Evolutionary conservation across 768 basidiomycete species (phyloP).

Genomic region (Serendipita sp.): DNA sequence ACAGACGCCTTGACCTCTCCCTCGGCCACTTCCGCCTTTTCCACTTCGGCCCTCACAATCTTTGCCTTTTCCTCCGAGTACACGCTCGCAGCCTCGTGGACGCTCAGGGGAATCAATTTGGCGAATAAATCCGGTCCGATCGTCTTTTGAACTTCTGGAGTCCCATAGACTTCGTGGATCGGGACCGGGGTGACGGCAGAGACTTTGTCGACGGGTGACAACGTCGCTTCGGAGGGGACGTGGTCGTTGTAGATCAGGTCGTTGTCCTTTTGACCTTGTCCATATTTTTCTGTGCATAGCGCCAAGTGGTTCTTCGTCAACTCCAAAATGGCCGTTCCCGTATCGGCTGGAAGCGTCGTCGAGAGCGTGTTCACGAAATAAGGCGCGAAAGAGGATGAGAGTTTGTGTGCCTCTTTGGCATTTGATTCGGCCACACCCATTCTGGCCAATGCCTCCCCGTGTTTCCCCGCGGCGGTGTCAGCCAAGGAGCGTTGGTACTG

Average conservation of each 20-base stretch:
- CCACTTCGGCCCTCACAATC: constrained; percentile 72
- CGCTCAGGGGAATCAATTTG: constrained; percentile 75
- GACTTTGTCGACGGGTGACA: constrained; percentile 71
- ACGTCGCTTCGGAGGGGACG: constrained; percentile 58
- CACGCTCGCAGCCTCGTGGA: constrained; percentile 89
- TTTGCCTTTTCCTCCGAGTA: constrained; percentile 99
- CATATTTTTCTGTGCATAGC: constrained; percentile 56
- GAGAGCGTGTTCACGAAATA: constrained; percentile 57
- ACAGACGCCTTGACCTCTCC: constrained; percentile 62
- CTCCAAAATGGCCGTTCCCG: constrained; percentile 61
- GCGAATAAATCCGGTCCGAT: constrained; percentile 87
- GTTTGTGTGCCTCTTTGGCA: constrained; percentile 69
- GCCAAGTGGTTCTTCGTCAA: constrained; percentile 71
- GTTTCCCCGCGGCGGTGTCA: constrained; percentile 57
- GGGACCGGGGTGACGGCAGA: constrained; percentile 68
- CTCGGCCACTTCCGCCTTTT: constrained; percentile 72
- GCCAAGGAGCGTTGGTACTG: constrained; percentile 77
- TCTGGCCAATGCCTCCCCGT: constrained; percentile 76
- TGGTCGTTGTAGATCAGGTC: constrained; percentile 95
- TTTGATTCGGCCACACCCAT: constrained; percentile 58
- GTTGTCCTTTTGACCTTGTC: constrained; percentile 74
- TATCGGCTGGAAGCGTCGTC: constrained; percentile 75
- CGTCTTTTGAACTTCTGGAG: constrained; percentile 82
- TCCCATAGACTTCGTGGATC: constrained; percentile 86
- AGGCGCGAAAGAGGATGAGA: constrained; percentile 50